Conservation (phyloP, 2,329 filamentous ascomycete species). For the Blumeria hordei region DNA sequence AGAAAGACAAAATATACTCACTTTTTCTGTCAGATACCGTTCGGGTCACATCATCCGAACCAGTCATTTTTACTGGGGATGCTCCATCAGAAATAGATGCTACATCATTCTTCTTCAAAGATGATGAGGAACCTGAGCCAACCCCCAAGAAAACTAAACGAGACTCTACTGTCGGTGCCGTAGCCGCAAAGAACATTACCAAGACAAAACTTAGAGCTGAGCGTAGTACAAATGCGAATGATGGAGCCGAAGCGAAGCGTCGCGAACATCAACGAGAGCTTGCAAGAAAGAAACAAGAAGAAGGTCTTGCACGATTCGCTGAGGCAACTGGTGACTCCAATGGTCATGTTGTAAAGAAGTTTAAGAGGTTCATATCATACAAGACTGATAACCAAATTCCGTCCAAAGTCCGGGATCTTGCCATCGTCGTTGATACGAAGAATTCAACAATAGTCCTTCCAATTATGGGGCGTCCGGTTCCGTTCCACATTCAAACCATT, state of each 20-base stretch:
- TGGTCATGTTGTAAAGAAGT: slow-evolving; percentile 86
- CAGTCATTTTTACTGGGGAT: slow-evolving; percentile 80
- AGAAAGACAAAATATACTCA: slow-evolving; percentile 72
- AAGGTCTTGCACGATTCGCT: slow-evolving; percentile 65
- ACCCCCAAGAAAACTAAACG: slow-evolving; percentile 81
- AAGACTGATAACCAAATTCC: slow-evolving; percentile 94
- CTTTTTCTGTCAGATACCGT: slow-evolving; percentile 84
- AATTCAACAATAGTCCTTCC: slow-evolving; percentile 77
- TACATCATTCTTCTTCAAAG: slow-evolving; percentile 96
- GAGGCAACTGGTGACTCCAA: slow-evolving; percentile 68
- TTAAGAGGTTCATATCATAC: slow-evolving; percentile 97
- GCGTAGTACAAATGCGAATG: slow-evolving; percentile 65
- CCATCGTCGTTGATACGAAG: slow-evolving; percentile 77
- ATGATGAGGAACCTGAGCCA: slow-evolving; percentile 70
- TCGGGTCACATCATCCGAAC: slow-evolving; percentile 55
- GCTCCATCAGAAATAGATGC: slow-evolving; percentile 79
- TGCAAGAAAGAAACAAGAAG: slow-evolving; percentile 66
- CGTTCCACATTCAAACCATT: slow-evolving; percentile 95
- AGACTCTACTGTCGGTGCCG: slow-evolving; percentile 57
- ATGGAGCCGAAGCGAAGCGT: slow-evolving; percentile 68
- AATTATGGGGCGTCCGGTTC: slow-evolving; percentile 90
- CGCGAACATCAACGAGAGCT: slow-evolving; percentile 83
- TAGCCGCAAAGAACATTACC: slow-evolving; percentile 86
- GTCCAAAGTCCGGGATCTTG: slow-evolving; percentile 54
- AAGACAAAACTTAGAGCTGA: slow-evolving; percentile 82